Base-by-base conservation (phyloP, 2,329 filamentous ascomycete genomes). In the Exophiala dermatitidis region DNA sequence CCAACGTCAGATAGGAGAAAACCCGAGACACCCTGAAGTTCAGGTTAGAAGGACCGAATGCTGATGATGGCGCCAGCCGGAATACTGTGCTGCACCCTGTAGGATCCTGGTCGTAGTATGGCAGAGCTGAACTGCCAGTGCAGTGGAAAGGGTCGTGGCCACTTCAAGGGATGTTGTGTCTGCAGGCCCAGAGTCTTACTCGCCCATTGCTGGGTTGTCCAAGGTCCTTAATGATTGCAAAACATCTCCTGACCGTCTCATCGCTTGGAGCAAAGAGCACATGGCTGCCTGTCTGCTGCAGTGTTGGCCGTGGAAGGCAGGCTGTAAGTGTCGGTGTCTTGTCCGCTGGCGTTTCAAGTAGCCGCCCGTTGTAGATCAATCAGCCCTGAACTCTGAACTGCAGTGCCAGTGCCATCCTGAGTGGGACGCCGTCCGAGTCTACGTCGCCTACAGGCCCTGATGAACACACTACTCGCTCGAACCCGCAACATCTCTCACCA, bases 331-430 rank as follows among this genome's bases (percentile, higher is more conserved):
- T 19, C 19, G 19, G 7, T 34, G 37, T 32, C 40, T 6, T 41
- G 6, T 5, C 38, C 41, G 48, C 32, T 48, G 43, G 55, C 50
- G 56, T 58, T 58, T 58, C 56, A 58, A 33, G 46, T 58, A 56
- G 53, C 56, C 56, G 56, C 56, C 56, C 37, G 53, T 58, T 51
- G 56, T 53, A 58, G 56, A 58, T 58, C 52, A 56, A 41, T 32
- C 38, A 19, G 19, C 19, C 19, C 19, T 19, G 19, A 19, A 19
- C 19, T 19, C 43, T 41, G 37, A 33, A 19, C 19, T 19, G 19
- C 19, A 19, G 19, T 19, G 19, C 19, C 19, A 19, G 19, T 19
- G 19, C 19, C 19, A 19, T 19, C 19, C 19, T 19, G 19, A 19
- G 19, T 19, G 19, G 19, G 19, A 47, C 48, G 32, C 40, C 29